These are phyloP conservation scores for Adansonia grandidieri DNA, from an alignment of 441 rosid species.

Conservation along the genomic window DNA sequence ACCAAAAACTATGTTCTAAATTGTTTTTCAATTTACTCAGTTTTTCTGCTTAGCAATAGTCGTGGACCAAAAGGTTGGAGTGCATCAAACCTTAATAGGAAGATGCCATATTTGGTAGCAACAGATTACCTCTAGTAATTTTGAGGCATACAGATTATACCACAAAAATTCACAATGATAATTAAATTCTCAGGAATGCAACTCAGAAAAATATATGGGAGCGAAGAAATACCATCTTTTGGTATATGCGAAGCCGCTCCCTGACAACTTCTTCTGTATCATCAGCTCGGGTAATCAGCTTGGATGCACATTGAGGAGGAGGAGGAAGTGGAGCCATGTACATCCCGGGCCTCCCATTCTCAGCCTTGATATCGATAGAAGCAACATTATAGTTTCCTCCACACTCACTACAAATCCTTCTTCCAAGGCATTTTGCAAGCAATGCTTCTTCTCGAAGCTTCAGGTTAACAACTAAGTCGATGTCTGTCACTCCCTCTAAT, in stretches of 20 bases:
- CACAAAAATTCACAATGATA: background rate
- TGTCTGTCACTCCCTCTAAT: slow-evolving; percentile 79
- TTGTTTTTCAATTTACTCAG: too few species aligned
- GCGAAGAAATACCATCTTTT: slow-evolving; percentile 58
- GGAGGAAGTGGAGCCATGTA: slow-evolving; percentile 96
- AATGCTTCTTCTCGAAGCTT: slow-evolving; percentile 87
- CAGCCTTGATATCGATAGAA: slow-evolving; percentile 78
- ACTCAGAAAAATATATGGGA: background rate
- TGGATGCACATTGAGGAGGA: slow-evolving; percentile 75
- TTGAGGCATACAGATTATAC: background rate
- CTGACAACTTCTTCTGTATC: slow-evolving; percentile 92
- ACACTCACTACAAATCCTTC: slow-evolving; percentile 91
- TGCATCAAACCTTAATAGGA: too few species aligned
- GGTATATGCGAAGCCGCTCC: slow-evolving; percentile 80
- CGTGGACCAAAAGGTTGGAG: too few species aligned
- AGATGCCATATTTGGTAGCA: too few species aligned
- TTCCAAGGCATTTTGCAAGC: slow-evolving; percentile 90
- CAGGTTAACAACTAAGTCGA: slow-evolving; percentile 84
- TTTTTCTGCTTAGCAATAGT: too few species aligned
- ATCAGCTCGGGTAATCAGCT: slow-evolving; percentile 85
- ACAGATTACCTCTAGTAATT: background rate
- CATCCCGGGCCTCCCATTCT: slow-evolving; percentile 75
- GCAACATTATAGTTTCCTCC: slow-evolving; percentile 90
- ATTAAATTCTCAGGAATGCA: background rate
- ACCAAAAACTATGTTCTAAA: too few species aligned